These are phyloP conservation scores for Termitomyces sp. DNA, from an alignment of 768 basidiomycete genomes.

Conservation along the genomic window DNA sequence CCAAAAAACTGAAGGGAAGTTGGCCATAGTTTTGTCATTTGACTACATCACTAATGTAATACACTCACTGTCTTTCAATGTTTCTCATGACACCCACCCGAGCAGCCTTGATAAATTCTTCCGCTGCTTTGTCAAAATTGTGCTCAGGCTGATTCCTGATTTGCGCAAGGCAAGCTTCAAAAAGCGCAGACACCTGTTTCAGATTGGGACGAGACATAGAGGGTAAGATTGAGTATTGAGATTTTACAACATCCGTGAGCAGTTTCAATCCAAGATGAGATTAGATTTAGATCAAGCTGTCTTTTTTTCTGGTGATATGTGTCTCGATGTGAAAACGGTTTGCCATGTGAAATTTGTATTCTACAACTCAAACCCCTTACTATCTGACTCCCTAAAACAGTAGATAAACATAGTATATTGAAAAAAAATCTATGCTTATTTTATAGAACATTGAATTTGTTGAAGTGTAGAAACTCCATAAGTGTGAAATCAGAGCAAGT, in stretches of 20 bases:
- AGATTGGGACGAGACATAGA: background rate
- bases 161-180: slow-evolving; percentile 5
- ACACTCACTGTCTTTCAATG: background rate
- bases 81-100: background rate
- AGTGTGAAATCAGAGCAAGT: too few relatives aligned
- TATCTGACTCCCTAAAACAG: too few relatives aligned
- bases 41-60: background rate
- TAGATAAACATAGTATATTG: too few relatives aligned
- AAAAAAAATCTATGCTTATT: too few relatives aligned
- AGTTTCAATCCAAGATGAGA: too few relatives aligned
- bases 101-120: slow-evolving; percentile 5
- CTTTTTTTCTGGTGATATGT: too few relatives aligned
- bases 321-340: too few relatives aligned
- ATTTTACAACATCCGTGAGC: background rate
- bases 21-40: background rate
- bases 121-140: slow-evolving; percentile 2
- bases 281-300: too few relatives aligned
- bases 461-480: too few relatives aligned
- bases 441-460: too few relatives aligned
- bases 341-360: too few relatives aligned
- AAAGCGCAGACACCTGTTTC: slow-evolving; percentile 5
- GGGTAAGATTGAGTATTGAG: background rate
- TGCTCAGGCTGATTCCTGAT: background rate
- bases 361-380: too few relatives aligned
- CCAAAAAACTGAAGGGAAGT: background rate